phyloP scores from a whole-genome alignment of 2,329 filamentous ascomycete genomes.

The Ascochyta lentis region DNA sequence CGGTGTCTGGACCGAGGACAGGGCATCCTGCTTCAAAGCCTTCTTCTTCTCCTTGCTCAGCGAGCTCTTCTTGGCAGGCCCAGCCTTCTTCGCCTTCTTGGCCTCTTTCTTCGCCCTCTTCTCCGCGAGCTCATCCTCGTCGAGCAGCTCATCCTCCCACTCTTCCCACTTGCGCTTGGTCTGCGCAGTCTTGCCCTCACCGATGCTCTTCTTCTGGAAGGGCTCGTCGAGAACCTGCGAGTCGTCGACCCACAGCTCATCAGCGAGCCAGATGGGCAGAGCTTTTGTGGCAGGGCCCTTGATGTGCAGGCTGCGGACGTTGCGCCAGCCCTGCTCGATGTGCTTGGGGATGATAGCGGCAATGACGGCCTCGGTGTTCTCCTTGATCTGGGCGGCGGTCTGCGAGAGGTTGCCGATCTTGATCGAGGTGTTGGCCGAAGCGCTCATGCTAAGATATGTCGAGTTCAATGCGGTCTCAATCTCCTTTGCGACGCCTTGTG shows the following conservation, averaged over 20 bases:
- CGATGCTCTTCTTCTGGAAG: conserved; percentile 38
- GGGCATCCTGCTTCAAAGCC: conserved; percentile 57
- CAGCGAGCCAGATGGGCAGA: conserved; percentile 91
- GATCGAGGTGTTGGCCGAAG: conserved; percentile 80
- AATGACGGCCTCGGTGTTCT: conserved; percentile 77
- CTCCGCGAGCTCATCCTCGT: conserved; percentile 42
- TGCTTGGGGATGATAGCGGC: conserved; percentile 74
- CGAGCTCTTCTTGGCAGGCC: conserved; percentile 39
- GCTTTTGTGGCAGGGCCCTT: conserved; percentile 89
- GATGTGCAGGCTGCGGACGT: conserved; percentile 83
- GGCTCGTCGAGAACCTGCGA: conserved; percentile 70
- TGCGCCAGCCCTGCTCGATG: conserved; percentile 85
- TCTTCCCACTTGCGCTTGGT: conserved; percentile 49
- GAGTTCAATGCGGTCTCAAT: conserved; percentile 77
- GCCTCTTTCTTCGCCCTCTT: conserved; percentile 52
- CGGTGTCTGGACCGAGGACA: conserved; percentile 52
- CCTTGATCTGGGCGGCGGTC: conserved; percentile 75
- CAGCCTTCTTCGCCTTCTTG: conserved; percentile 57
- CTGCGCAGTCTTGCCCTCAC: conserved; percentile 36
- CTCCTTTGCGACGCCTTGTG: conserved; percentile 76
- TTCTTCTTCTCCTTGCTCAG: conserved; percentile 57
- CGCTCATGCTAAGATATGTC: conserved; percentile 81
- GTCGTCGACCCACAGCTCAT: conserved; percentile 87
- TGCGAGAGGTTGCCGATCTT: conserved; percentile 79
- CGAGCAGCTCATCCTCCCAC: conserved; percentile 48